Base-by-base conservation (phyloP, 2,329 filamentous ascomycete species). In the Neofusicoccum parvum region DNA sequence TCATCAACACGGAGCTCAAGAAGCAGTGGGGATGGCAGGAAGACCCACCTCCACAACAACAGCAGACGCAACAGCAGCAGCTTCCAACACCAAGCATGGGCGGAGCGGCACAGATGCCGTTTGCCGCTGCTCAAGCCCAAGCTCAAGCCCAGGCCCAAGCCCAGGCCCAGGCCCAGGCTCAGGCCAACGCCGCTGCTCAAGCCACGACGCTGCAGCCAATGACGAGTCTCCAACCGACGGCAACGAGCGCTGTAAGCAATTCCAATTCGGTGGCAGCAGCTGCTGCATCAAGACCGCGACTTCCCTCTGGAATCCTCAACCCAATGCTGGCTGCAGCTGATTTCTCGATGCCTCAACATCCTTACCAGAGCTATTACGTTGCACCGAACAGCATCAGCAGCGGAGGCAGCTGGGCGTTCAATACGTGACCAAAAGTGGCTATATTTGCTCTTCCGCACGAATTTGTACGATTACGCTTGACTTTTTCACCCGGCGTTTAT, bases 341-440 rank as follows among this genome's bases (percentile, higher is more conserved):
- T 73, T 95, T 95, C 75, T 89, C 84, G 27, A 82, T 90, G 70
- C 89, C 91, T 3, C 89, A 92, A 69, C 91, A 94, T 77, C 92
- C 92, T 1, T 96, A 95, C 73, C 89, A 92, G 73, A 88, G 88
- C 59, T 89, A 89, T 78, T 96, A 94, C 71, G 88, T 92, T 68
- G 89, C 91, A 41, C 90, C 91, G 1, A 90, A 85, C 69, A 83
- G 79, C 67, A 72, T 74, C 51, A 58, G 50, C 17, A 49, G 50
- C 43, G 50, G 50, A 27, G 46, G 46, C 6, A 51, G 23, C 10
- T 64, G 60, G 60, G 60, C 60, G 27, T 64, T 64, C 36, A 54
- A 64, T 45, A 53, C 60, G 37, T 64, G 37, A 64, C 36, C 27
- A 32, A 32, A 32, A 32, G 27, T 7, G 27, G 27, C 27, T 5